phyloP scores from a whole-genome alignment of 1,284 basidiomycete species.

The Cystobasidiaceae sp. region DNA sequence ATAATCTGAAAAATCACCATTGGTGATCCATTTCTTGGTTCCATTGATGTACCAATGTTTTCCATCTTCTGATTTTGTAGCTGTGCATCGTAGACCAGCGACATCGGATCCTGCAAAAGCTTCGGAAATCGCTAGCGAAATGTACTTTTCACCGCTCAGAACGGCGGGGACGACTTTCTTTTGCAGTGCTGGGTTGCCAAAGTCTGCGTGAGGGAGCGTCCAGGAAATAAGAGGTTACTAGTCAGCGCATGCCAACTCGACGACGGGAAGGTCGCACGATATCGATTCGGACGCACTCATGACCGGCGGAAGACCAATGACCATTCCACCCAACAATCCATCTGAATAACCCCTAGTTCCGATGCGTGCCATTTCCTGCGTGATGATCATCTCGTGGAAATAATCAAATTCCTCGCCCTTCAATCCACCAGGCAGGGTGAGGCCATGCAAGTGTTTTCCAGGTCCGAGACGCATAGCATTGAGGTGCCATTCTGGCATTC shows the following conservation, averaged over 20 bases:
- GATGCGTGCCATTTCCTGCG: conserved; percentile 73
- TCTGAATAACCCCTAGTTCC: conserved; percentile 77
- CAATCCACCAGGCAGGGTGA: conserved; percentile 73
- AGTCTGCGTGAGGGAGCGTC: conserved; percentile 53
- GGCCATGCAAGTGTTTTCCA: conserved; percentile 70
- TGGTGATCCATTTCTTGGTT: conserved; percentile 48
- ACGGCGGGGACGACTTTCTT: conserved; percentile 74
- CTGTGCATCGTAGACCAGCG: conserved; percentile 59
- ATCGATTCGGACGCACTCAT: conserved; percentile 45
- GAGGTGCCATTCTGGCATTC: conserved; percentile 56
- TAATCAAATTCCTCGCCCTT: conserved; percentile 85
- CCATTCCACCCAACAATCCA: conserved; percentile 65
- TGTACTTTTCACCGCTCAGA: conserved; percentile 73
- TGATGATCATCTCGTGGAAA: conserved; percentile 62
- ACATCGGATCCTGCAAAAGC: conserved; percentile 68
- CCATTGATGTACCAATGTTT: conserved; percentile 51
- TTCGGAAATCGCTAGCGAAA: conserved; percentile 76
- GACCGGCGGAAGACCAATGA: conserved; percentile 69
- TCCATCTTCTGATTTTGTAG: conserved; percentile 74
- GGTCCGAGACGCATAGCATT: conserved; percentile 86
- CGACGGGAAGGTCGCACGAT: no score
- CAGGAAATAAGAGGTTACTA: conserved; percentile 50
- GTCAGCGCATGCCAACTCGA: neutral
- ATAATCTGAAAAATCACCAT: conserved; percentile 21
- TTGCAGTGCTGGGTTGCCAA: conserved; percentile 69